phyloP scores from a whole-genome alignment of 306 rosid genomes.

The Cajanus cajan region DNA sequence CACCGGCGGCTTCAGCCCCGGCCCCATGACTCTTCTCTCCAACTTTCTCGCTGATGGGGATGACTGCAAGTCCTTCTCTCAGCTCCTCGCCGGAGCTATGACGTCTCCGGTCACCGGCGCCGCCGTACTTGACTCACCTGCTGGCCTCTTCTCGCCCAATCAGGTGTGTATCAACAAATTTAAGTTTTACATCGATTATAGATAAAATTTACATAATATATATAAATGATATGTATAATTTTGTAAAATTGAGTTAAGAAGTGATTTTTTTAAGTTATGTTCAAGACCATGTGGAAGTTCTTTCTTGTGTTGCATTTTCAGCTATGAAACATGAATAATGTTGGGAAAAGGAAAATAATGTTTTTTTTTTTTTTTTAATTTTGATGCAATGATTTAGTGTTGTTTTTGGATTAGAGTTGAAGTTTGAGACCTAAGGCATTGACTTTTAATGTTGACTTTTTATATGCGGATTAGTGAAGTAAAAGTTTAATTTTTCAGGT shows the following conservation, averaged over 20 bases:
- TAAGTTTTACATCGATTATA: too few relatives aligned
- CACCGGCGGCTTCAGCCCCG: conserved; percentile 67
- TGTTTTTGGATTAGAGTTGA: neutral
- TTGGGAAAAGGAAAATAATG: too few relatives aligned
- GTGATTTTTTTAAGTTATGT: too few relatives aligned
- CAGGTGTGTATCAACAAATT: conserved; percentile 40
- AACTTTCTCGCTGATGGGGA: conserved; percentile 60
- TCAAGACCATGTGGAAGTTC: too few relatives aligned
- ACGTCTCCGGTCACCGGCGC: conserved; percentile 45
- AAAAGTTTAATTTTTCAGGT: neutral
- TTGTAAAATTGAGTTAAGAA: too few relatives aligned
- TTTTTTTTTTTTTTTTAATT: neutral
- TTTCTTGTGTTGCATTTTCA: neutral
- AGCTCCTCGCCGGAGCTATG: conserved; percentile 84
- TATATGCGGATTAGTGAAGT: neutral
- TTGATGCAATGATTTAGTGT: neutral
- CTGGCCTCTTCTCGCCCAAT: conserved; percentile 49
- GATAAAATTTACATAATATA: too few relatives aligned
- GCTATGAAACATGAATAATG: neutral
- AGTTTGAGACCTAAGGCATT: neutral
- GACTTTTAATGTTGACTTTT: neutral
- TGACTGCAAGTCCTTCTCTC: conserved; percentile 71
- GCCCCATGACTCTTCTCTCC: conserved; percentile 81
- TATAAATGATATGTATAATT: too few relatives aligned
- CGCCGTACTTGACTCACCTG: conserved; percentile 45